Percentiles rank a stretch among this genome's conserved stretches.
Conservation (phyloP, 2,329 filamentous ascomycete genomes). For the Magnaporthiopsis rhizophila region DNA sequence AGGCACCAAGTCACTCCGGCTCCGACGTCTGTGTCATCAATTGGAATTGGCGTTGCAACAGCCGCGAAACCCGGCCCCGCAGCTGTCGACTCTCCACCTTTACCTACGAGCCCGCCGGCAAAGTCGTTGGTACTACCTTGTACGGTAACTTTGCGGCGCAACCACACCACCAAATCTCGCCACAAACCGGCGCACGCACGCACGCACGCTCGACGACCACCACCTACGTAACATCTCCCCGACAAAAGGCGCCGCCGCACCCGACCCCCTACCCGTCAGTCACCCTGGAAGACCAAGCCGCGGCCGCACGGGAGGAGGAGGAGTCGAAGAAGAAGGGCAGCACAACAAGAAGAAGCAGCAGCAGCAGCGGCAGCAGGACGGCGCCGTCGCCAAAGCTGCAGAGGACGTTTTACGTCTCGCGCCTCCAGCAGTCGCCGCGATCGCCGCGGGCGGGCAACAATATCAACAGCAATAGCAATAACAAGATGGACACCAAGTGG, state of each 20-base stretch:
- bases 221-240: background rate
- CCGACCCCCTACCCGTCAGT: background rate
- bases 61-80: too few species aligned
- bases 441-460: background rate
- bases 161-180: too few species aligned
- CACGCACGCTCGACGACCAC: too few species aligned
- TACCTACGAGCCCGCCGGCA: too few species aligned
- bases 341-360: background rate
- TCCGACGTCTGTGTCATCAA: too few species aligned
- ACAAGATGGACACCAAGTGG: constrained; percentile 21
- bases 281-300: background rate
- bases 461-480: background rate
- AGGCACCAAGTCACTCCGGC: background rate
- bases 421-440: background rate
- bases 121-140: too few species aligned
- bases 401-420: background rate
- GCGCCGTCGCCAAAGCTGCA: background rate
- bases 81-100: too few species aligned
- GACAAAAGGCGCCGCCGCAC: too few species aligned
- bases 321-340: background rate
- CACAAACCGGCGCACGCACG: too few species aligned
- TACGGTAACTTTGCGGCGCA: too few species aligned
- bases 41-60: too few species aligned
- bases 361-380: background rate
- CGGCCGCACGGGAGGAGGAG: background rate